phyloP scores from a whole-genome alignment of 768 basidiomycete species.

The Hypholoma fasciculare region DNA sequence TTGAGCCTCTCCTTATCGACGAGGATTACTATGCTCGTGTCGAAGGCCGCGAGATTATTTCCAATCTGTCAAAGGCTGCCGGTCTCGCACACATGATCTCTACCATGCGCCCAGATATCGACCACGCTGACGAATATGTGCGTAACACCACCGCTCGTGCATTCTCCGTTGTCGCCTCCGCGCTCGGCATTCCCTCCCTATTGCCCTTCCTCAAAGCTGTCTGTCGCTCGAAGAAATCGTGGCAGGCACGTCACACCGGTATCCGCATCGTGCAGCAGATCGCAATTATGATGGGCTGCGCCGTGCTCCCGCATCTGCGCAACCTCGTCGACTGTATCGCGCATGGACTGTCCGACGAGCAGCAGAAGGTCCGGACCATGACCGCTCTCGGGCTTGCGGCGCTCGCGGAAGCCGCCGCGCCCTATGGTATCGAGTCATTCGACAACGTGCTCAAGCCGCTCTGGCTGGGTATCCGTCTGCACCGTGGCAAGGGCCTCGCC shows the following conservation, averaged over 20 bases:
- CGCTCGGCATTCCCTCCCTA: slow-evolving; percentile 95
- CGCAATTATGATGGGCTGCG: slow-evolving; percentile 99
- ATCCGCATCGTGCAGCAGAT: slow-evolving; percentile 99
- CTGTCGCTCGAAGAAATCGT: slow-evolving; percentile 98
- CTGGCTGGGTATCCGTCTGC: slow-evolving; percentile 92
- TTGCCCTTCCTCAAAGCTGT: slow-evolving; percentile 99
- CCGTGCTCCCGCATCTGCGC: slow-evolving; percentile 93
- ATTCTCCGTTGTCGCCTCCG: slow-evolving; percentile 98
- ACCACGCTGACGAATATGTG: slow-evolving; percentile 99
- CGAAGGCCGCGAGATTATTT: slow-evolving; percentile 99
- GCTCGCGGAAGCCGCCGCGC: slow-evolving; percentile 94
- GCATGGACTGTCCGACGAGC: slow-evolving; percentile 89
- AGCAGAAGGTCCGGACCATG: slow-evolving; percentile 97
- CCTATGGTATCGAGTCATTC: slow-evolving; percentile 99
- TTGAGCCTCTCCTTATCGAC: slow-evolving; percentile 97
- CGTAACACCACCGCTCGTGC: slow-evolving; percentile 99
- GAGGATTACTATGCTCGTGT: slow-evolving; percentile 97
- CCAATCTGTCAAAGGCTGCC: slow-evolving; percentile 96
- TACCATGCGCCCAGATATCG: slow-evolving; percentile 99
- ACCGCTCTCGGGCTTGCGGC: slow-evolving; percentile 91
- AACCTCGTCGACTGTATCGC: slow-evolving; percentile 97
- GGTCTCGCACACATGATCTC: slow-evolving; percentile 99
- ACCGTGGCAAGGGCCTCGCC: slow-evolving; percentile 93
- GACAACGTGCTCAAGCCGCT: slow-evolving; percentile 95
- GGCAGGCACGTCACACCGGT: slow-evolving; percentile 99